Evolutionary conservation across 2,329 filamentous ascomycete species (phyloP).

Genomic region (Leptosphaerulina australis): DNA sequence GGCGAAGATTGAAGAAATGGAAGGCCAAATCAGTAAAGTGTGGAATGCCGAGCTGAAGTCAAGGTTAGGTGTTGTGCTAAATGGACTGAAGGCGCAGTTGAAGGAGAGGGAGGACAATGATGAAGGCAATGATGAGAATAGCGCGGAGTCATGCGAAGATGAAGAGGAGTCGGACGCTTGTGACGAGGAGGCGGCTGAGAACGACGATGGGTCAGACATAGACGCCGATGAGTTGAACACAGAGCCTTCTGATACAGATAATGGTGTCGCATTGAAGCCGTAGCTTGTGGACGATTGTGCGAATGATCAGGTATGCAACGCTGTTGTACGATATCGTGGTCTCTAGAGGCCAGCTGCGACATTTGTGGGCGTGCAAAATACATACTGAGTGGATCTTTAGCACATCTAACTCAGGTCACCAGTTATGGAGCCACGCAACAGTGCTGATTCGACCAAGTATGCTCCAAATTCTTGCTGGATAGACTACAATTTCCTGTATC

Average conservation of each 20-base stretch:
- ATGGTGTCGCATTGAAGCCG: not conserved
- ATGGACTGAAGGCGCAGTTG: conserved; percentile 40
- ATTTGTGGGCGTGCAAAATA: too few relatives aligned
- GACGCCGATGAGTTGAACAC: not conserved
- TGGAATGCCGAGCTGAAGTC: conserved; percentile 45
- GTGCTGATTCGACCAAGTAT: too few relatives aligned
- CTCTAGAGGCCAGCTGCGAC: too few relatives aligned
- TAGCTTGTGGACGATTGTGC: not conserved
- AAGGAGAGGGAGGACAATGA: conserved; percentile 23
- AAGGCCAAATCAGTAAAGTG: conserved; percentile 41
- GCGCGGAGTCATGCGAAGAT: not conserved
- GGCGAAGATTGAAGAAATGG: conserved; percentile 46
- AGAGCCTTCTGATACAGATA: not conserved
- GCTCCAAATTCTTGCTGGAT: too few relatives aligned
- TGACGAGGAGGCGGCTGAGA: not conserved
- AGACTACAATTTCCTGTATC: too few relatives aligned
- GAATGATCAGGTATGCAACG: too few relatives aligned
- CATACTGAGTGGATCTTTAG: too few relatives aligned
- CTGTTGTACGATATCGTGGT: too few relatives aligned
- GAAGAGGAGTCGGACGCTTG: not conserved
- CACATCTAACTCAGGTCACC: too few relatives aligned
- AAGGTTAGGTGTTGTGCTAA: conserved; percentile 39
- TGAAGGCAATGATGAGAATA: not conserved
- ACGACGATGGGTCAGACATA: not conserved
- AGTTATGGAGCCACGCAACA: too few relatives aligned